Conservation (phyloP, 331 rosid species). For the Phaseolus coccineus region DNA sequence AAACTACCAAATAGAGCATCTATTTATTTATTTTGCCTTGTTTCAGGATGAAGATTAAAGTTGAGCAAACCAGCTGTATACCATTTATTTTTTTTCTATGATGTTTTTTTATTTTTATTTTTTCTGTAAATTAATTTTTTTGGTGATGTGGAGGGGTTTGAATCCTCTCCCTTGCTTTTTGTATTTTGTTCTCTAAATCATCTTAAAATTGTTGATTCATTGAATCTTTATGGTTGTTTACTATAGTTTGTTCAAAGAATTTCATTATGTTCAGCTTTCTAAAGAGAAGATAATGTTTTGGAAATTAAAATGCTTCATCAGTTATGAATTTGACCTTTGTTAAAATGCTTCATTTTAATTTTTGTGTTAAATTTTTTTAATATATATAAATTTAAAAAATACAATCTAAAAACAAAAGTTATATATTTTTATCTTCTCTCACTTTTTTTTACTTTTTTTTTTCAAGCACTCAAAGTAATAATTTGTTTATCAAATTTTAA, state of each 20-base stretch:
- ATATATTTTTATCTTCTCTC: too few relatives aligned
- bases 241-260: neutral
- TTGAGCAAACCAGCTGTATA: slow-evolving; percentile 43
- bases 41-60: slow-evolving; percentile 4
- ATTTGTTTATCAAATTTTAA: too few relatives aligned
- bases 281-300: neutral
- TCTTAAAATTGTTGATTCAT: neutral
- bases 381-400: too few relatives aligned
- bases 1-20: neutral
- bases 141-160: neutral
- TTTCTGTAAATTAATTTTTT: neutral
- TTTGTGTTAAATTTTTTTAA: too few relatives aligned
- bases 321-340: neutral
- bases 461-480: too few relatives aligned
- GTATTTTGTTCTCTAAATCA: neutral
- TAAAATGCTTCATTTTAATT: neutral
- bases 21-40: neutral
- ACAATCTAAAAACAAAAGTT: too few relatives aligned
- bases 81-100: neutral
- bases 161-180: neutral
- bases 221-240: neutral
- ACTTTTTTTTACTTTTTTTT: too few relatives aligned
- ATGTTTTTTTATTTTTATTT: neutral
- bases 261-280: neutral
- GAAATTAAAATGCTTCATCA: neutral